phyloP scores from a whole-genome alignment of 2,329 filamentous ascomycete genomes.

The Pseudocercospora vitis region DNA sequence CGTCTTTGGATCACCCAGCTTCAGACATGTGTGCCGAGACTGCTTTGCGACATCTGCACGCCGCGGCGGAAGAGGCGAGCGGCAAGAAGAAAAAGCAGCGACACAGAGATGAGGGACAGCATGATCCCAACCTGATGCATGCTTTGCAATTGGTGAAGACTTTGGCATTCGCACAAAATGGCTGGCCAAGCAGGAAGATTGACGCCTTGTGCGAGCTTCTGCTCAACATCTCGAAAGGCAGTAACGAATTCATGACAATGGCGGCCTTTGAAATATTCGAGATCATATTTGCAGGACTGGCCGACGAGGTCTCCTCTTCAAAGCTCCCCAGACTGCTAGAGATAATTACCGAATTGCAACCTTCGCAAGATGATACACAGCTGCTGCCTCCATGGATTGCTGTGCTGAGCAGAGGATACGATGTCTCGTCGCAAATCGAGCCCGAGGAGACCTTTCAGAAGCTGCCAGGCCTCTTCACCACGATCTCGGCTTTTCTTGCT shows the following conservation, averaged over 20 bases:
- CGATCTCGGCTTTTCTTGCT: constrained; percentile 78
- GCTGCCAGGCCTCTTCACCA: constrained; percentile 77
- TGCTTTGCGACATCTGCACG: constrained; percentile 75
- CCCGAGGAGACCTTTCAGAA: constrained; percentile 91
- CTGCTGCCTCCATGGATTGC: constrained; percentile 95
- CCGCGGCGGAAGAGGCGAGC: constrained; percentile 68
- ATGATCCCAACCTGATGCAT: constrained; percentile 75
- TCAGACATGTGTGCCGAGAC: constrained; percentile 95
- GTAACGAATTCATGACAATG: constrained; percentile 95
- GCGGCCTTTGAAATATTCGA: constrained; percentile 96
- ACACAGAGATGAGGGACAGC: constrained; percentile 57
- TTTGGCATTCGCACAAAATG: constrained; percentile 79
- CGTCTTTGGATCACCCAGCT: constrained; percentile 88
- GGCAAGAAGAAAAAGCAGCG: constrained; percentile 66
- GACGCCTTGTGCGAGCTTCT: constrained; percentile 87
- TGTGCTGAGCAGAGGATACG: constrained; percentile 89
- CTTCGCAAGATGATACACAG: constrained; percentile 89
- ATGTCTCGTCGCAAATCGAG: constrained; percentile 84
- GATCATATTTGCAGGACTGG: constrained; percentile 90
- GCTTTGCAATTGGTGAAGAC: constrained; percentile 89
- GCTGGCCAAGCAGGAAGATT: constrained; percentile 96
- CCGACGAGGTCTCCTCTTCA: constrained; percentile 78
- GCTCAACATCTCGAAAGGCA: constrained; percentile 82
- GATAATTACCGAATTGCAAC: constrained; percentile 87
- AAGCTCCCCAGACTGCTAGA: constrained; percentile 88